Percentiles rank a stretch among this genome's conserved stretches.
phyloP scores from a whole-genome alignment of 2,329 filamentous ascomycete species.

The Fusarium aywerte region DNA sequence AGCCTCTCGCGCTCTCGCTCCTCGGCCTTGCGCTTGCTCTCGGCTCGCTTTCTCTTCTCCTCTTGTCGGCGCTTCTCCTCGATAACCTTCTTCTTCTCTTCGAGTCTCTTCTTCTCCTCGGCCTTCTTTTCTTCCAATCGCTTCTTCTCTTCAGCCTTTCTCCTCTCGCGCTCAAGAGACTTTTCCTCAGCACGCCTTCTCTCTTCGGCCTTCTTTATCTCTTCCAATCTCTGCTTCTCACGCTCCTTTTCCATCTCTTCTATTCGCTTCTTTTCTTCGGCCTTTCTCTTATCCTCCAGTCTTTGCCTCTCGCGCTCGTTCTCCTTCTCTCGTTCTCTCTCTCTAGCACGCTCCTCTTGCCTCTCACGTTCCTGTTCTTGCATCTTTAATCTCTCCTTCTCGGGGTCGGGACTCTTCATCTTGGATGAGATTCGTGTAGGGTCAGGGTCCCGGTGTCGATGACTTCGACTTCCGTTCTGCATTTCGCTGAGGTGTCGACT shows the following conservation, averaged over 20 bases:
- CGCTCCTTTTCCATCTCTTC: conserved; percentile 25
- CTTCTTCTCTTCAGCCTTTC: conserved; percentile 14
- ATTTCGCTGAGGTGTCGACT: conserved; percentile 13
- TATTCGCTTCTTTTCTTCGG: conserved; percentile 4
- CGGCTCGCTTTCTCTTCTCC: conserved; percentile 14
- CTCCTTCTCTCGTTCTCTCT: conserved; percentile 24
- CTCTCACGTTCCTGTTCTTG: conserved; percentile 6
- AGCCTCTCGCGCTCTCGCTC: conserved; percentile 9
- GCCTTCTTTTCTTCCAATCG: conserved; percentile 13
- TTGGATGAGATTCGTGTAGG: conserved; percentile 8
- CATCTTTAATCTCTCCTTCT: conserved; percentile 22
- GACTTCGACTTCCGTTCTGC: conserved; percentile 12
- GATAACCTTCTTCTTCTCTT: conserved; percentile 16
- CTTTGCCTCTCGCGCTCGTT: conserved; percentile 18
- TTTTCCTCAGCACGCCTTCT: conserved; percentile 12
- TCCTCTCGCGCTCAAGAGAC: background rate
- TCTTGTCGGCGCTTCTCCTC: conserved; percentile 17
- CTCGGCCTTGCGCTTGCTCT: conserved; percentile 15
- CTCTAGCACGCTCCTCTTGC: conserved; percentile 12
- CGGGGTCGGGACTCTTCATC: conserved; percentile 2
- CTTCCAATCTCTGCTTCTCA: conserved; percentile 8
- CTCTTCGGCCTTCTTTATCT: conserved; percentile 5
- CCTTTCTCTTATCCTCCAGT: conserved; percentile 19
- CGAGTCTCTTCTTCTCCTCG: conserved; percentile 9
- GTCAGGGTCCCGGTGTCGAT: conserved; percentile 4